These are phyloP conservation scores for Chimonanthus salicifolius DNA, from an alignment of 164 flowering plant species.

Conservation along the genomic window DNA sequence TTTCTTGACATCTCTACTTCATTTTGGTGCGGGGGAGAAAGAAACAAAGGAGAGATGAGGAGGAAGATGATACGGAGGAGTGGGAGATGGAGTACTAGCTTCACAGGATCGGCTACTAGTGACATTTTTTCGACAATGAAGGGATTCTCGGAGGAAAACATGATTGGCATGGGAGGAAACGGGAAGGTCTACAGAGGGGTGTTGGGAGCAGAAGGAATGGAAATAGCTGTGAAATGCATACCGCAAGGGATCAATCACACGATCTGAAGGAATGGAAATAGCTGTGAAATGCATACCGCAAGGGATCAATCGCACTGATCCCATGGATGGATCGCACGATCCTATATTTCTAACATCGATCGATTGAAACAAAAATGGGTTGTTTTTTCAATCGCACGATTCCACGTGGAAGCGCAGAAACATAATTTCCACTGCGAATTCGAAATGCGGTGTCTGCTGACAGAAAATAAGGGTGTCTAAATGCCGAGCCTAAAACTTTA, in stretches of 20 bases:
- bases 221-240: constrained; percentile 40
- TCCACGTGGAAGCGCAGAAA: no score
- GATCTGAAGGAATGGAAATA: constrained; percentile 22
- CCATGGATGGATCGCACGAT: no score
- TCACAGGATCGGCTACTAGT: constrained; percentile 29
- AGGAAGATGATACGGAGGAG: constrained; percentile 26
- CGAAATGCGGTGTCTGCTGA: no score
- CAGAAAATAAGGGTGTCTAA: no score
- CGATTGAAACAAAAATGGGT: no score
- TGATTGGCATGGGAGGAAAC: constrained; percentile 37
- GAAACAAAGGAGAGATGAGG: constrained; percentile 1
- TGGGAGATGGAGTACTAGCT: constrained; percentile 59
- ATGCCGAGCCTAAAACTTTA: no score
- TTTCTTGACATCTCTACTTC: background rate
- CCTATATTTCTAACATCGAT: no score
- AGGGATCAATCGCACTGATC: no score
- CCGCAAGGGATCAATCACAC: background rate
- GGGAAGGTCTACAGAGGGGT: constrained; percentile 45
- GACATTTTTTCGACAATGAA: constrained; percentile 32
- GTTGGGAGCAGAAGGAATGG: constrained; percentile 16
- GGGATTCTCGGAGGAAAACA: constrained; percentile 30
- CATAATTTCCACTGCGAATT: no score
- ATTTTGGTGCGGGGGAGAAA: constrained; percentile 9
- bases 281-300: constrained; percentile 37
- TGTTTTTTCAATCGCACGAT: no score